These are phyloP conservation scores for Diplodia mutila DNA, from an alignment of 2,329 filamentous ascomycete species.

Conservation along the genomic window DNA sequence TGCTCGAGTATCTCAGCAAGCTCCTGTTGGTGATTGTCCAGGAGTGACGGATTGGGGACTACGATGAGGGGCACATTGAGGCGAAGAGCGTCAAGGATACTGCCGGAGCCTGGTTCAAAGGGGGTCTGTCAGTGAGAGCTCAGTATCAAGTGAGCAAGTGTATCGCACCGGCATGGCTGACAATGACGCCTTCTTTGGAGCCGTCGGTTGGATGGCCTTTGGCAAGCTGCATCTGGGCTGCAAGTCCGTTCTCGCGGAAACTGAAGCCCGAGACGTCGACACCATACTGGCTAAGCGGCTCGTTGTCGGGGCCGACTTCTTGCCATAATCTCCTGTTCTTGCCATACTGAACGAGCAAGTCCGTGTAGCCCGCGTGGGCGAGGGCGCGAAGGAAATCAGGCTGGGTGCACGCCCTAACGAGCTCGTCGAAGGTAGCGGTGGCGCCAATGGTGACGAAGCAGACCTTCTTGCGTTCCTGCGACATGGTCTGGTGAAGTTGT, in stretches of 20 bases:
- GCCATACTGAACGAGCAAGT: constrained; percentile 81
- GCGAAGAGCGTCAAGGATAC: constrained; percentile 80
- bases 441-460: constrained; percentile 93
- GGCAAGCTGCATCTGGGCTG: constrained; percentile 60
- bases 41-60: constrained; percentile 79
- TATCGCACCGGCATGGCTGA: constrained; percentile 82
- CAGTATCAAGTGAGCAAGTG: background rate
- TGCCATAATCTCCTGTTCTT: constrained; percentile 61
- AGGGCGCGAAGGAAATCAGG: constrained; percentile 67
- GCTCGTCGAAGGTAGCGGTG: constrained; percentile 77
- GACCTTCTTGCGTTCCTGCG: constrained; percentile 40
- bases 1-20: constrained; percentile 75
- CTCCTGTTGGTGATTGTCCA: constrained; percentile 91
- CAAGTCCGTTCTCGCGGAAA: constrained; percentile 65
- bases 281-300: constrained; percentile 28
- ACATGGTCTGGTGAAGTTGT: background rate
- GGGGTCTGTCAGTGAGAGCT: constrained; percentile 4
- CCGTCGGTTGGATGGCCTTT: constrained; percentile 47
- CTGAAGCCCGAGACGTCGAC: constrained; percentile 63
- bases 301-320: constrained; percentile 14
- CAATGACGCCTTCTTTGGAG: constrained; percentile 68
- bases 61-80: constrained; percentile 78
- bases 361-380: constrained; percentile 63
- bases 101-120: constrained; percentile 72
- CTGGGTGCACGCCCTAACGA: constrained; percentile 69